phyloP scores from a whole-genome alignment of 805 yeast species.

The Nakazawaea populi region DNA sequence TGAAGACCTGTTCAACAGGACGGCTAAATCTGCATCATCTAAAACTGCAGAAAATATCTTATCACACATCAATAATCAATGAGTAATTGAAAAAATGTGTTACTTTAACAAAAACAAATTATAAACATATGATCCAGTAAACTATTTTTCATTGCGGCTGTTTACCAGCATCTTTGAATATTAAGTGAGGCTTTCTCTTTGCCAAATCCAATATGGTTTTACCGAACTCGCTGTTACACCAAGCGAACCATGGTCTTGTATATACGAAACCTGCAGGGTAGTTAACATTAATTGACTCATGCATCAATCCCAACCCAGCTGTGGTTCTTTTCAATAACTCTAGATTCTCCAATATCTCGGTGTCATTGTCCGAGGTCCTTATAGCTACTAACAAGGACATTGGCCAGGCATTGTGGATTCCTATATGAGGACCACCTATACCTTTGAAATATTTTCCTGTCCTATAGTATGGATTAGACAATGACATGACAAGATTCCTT shows the following conservation, averaged over 20 bases:
- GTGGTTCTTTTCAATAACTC: conserved; percentile 53
- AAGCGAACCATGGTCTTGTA: conserved; percentile 88
- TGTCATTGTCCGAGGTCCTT: conserved; percentile 67
- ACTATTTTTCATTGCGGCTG: too few species aligned
- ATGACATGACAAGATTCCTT: conserved; percentile 64
- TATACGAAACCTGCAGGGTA: conserved; percentile 38
- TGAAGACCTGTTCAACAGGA: conserved; percentile 62
- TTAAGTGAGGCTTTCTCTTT: conserved; percentile 62
- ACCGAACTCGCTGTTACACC: conserved; percentile 92
- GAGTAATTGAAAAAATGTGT: conserved; percentile 16
- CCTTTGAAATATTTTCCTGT: conserved; percentile 63
- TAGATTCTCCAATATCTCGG: conserved; percentile 52
- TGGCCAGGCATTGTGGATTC: conserved; percentile 82
- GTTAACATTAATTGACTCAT: conserved; percentile 72
- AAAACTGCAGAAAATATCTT: conserved; percentile 72
- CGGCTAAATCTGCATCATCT: conserved; percentile 56
- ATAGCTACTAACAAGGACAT: conserved; percentile 75
- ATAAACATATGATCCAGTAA: too few species aligned
- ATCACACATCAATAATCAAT: conserved; percentile 41
- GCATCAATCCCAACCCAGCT: conserved; percentile 74
- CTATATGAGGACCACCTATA: conserved; percentile 89
- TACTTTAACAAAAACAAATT: too few species aligned
- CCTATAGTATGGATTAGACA: conserved; percentile 67
- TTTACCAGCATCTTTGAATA: conserved; percentile 36
- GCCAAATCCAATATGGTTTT: conserved; percentile 79